These are phyloP conservation scores for Metarhizium robertsii DNA, from an alignment of 2,329 filamentous ascomycete species.

Conservation along the genomic window DNA sequence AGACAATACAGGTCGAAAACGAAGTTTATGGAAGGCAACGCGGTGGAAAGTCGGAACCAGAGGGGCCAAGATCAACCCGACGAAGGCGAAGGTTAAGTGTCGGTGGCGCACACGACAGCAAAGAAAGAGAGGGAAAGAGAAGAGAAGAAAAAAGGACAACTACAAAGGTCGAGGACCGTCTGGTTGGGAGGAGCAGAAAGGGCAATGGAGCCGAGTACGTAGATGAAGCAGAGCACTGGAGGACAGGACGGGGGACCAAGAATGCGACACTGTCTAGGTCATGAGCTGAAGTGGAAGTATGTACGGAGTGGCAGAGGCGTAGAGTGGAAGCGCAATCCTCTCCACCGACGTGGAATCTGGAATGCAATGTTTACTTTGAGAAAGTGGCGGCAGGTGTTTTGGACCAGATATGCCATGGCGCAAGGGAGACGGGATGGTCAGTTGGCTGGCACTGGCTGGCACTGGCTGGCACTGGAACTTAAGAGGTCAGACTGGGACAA, in stretches of 20 bases:
- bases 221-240: neutral
- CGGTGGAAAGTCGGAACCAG: neutral
- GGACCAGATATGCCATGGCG: constrained; percentile 2
- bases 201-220: neutral
- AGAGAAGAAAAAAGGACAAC: constrained; percentile 3
- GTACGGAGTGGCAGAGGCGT: neutral
- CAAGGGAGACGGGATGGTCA: constrained; percentile 5
- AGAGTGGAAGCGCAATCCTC: neutral
- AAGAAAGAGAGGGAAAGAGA: constrained; percentile 9
- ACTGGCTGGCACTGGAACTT: constrained; percentile 5
- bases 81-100: constrained; percentile 6
- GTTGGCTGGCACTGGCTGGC: constrained; percentile 5
- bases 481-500: constrained; percentile 7
- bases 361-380: constrained; percentile 12
- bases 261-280: neutral
- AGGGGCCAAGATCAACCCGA: constrained; percentile 1
- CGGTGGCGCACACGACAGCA: constrained; percentile 3
- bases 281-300: constrained; percentile 7
- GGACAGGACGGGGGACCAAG: neutral
- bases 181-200: neutral
- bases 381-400: constrained; percentile 9
- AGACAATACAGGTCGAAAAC: neutral
- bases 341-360: constrained; percentile 5
- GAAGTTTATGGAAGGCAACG: neutral
- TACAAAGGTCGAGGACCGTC: constrained; percentile 3